Evolutionary conservation across 1,284 basidiomycete species (phyloP).

Genomic region (Rhodotorula sp.): DNA sequence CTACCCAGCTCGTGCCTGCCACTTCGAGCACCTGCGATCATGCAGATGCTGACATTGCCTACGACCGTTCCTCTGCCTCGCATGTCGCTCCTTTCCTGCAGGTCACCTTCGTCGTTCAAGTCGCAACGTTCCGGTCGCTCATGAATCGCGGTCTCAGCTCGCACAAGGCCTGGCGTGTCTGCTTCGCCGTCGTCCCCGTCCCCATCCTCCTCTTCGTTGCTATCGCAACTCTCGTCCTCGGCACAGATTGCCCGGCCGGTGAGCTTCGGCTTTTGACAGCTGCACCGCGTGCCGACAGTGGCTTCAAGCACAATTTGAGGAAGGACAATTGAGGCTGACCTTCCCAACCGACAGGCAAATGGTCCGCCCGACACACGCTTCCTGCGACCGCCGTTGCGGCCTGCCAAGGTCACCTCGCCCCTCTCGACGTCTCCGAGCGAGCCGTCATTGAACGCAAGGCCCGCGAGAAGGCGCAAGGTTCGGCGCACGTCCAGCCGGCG

Average conservation of each 20-base stretch:
- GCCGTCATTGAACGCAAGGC: conserved; percentile 45
- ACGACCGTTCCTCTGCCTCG: too few species aligned
- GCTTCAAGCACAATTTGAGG: too few species aligned
- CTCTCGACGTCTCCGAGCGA: conserved; percentile 46
- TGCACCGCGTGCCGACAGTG: too few species aligned
- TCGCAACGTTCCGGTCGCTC: conserved; percentile 57
- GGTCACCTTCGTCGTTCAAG: conserved; percentile 59
- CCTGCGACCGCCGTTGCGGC: conserved; percentile 50
- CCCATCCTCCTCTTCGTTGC: conserved; percentile 58
- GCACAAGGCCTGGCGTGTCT: conserved; percentile 59
- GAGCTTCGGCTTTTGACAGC: too few species aligned
- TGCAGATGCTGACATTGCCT: too few species aligned
- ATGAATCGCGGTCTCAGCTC: conserved; percentile 51
- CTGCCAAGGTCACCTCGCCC: conserved; percentile 45
- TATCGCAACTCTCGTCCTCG: conserved; percentile 54
- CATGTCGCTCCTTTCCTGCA: too few species aligned
- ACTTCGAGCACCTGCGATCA: too few species aligned
- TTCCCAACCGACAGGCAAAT: conserved; percentile 49
- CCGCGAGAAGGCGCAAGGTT: conserved; percentile 45
- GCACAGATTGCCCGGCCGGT: conserved; percentile 58
- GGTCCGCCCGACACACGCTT: conserved; percentile 58
- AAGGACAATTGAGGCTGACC: conserved; percentile 44
- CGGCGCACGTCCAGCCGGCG: conserved; percentile 10
- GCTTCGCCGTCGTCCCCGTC: conserved; percentile 61
- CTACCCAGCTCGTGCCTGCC: too few species aligned